A percentile compares a stretch with the other conserved stretches of the same genome.
Evolutionary conservation across 2,329 filamentous ascomycete species (phyloP).

Genomic region (Botrytis tulipae): DNA sequence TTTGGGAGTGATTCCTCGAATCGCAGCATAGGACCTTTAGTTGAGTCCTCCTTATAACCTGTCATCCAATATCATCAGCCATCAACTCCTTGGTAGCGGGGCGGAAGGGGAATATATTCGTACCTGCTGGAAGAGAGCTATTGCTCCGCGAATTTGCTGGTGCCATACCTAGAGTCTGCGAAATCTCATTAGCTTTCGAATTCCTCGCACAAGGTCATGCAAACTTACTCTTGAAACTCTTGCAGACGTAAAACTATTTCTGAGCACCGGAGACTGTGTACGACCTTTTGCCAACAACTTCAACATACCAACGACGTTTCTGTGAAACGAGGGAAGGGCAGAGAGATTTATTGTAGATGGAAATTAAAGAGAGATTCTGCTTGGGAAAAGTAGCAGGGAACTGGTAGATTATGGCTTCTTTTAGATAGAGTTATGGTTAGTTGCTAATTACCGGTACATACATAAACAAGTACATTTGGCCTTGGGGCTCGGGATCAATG

Average conservation of each 20-base stretch:
- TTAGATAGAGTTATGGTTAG: constrained; percentile 6
- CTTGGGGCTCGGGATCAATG: constrained; percentile 13
- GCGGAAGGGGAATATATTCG: constrained; percentile 26
- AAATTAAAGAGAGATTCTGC: constrained; percentile 22
- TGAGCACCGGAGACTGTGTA: constrained; percentile 37
- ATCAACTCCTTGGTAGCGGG: background rate
- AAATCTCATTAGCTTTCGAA: constrained; percentile 25
- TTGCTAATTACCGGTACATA: constrained; percentile 4
- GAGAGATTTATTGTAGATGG: constrained; percentile 17
- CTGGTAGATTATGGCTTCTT: constrained; percentile 11
- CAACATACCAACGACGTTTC: constrained; percentile 37
- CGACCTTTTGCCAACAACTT: constrained; percentile 38
- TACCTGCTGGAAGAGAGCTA: constrained; percentile 57
- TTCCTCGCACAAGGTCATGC: background rate
- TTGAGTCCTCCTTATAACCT: constrained; percentile 79
- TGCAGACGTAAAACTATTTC: constrained; percentile 34
- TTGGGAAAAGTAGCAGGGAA: constrained; percentile 16
- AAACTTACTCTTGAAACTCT: constrained; percentile 32
- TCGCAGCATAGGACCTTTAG: constrained; percentile 77
- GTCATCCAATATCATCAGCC: constrained; percentile 24
- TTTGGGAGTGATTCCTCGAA: constrained; percentile 83
- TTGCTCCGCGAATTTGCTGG: constrained; percentile 52
- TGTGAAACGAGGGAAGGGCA: constrained; percentile 21
- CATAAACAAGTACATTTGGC: background rate
- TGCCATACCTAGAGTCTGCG: constrained; percentile 47